Conservation (phyloP, 2,329 filamentous ascomycete genomes). For the Nothophoma quercina region DNA sequence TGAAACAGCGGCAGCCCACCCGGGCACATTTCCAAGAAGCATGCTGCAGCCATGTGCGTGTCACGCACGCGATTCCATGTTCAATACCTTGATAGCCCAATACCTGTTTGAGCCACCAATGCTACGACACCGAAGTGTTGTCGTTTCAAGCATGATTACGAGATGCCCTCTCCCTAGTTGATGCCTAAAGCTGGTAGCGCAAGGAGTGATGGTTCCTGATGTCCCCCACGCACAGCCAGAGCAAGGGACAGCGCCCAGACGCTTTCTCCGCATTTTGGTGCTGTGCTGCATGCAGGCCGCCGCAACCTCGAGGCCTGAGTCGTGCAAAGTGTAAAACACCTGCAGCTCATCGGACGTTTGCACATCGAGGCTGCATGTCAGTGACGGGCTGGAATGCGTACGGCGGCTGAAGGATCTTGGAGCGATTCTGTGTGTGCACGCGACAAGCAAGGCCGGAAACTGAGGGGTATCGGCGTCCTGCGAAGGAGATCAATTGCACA, state of each 20-base stretch:
- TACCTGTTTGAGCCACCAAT: background rate
- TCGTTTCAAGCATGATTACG: conserved; percentile 14
- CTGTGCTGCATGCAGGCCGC: background rate
- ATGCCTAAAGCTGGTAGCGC: too few relatives aligned
- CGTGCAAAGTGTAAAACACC: conserved; percentile 1
- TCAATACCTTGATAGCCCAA: background rate
- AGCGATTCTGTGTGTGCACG: too few relatives aligned
- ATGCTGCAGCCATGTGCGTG: background rate
- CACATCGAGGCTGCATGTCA: background rate
- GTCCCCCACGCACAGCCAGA: conserved; percentile 5
- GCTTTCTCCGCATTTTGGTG: conserved; percentile 10
- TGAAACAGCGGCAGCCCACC: background rate
- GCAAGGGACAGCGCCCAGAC: conserved; percentile 6
- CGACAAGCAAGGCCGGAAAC: too few relatives aligned
- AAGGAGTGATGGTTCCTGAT: conserved; percentile 1
- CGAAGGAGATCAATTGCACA: too few relatives aligned
- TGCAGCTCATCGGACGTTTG: background rate
- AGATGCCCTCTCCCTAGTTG: conserved; percentile 5
- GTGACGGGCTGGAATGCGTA: background rate
- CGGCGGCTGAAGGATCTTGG: too few relatives aligned
- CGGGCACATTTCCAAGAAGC: background rate
- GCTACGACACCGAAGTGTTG: background rate
- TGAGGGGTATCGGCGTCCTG: too few relatives aligned
- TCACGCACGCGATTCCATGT: background rate
- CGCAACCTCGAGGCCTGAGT: background rate